These are phyloP conservation scores for Populus simonii DNA, from an alignment of 345 rosid genomes.

Conservation along the genomic window DNA sequence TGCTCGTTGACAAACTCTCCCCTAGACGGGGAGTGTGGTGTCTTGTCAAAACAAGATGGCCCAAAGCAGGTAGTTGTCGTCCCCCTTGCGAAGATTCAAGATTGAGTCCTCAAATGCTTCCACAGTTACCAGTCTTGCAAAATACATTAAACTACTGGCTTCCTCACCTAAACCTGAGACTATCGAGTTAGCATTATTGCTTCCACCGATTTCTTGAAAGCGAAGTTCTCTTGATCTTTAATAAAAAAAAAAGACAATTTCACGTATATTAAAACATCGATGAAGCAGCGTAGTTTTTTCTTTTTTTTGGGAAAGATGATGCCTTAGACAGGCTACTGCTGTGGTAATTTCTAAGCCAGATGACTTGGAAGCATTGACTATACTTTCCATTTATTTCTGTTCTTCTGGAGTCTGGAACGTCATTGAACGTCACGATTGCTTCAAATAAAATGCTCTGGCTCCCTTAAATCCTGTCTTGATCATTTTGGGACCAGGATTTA, in stretches of 20 bases:
- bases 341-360: not conserved
- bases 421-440: constrained; percentile 1
- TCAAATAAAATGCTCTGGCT: not conserved
- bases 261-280: not conserved
- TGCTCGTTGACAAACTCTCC: not conserved
- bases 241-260: not conserved
- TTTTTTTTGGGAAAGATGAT: not conserved
- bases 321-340: not conserved
- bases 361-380: too few relatives aligned
- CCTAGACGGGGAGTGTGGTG: not conserved
- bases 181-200: constrained; percentile 11
- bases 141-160: not conserved
- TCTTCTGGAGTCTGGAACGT: not conserved
- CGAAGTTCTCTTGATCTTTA: not conserved
- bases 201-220: constrained; percentile 14
- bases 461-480: not conserved
- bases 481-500: not conserved
- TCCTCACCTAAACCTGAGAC: constrained; percentile 21
- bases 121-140: not conserved
- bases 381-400: too few relatives aligned
- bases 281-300: not conserved
- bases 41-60: constrained; percentile 11
- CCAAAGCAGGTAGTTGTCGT: constrained; percentile 6
- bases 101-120: constrained; percentile 9
- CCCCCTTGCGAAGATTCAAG: not conserved